Base-by-base conservation (phyloP, 495 filamentous ascomycete species). In the Hypomontagnella monticulosa region DNA sequence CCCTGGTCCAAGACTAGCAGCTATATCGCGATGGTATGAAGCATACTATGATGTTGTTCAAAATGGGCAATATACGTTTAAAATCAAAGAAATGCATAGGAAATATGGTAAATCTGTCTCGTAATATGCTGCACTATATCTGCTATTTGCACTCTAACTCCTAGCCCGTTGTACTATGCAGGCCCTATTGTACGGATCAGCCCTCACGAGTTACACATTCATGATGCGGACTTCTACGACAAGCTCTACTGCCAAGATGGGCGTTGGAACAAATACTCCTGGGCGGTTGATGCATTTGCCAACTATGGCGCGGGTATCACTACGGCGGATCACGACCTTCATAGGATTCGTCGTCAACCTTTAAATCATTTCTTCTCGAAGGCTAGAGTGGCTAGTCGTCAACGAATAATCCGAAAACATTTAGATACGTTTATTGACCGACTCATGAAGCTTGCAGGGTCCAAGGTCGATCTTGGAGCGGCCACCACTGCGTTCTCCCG, bases 181-280 rank as follows among this genome's bases (percentile, higher is more conserved):
- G 71, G 74, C 20, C 71, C 73, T 9, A 74, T 77, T 10, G 61
- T 77, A 38, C 69, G 73, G 27, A 77, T 74, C 50, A 71, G 65
- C 43, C 75, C 75, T 1, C 30, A 71, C 43, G 73, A 77, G 48
- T 58, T 77, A 9, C 73, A 75, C 37, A 54, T 77, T 9, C 61
- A 57, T 41, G 75, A 75, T 36, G 43, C 73, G 11, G 38, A 56
- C 15, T 75, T 70, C 53, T 73, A 63, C 49, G 66, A 74, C 38
- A 66, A 51, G 27, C 55, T 77, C 10, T 75, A 75, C 54, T 61
- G 72, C 47, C 49, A 66, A 18, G 72, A 74, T 10, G 67, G 70
- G n/a, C 59, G 58, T 0, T 72, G 73, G 65, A 33, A 73, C 51
- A 76, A 74, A 48, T 71, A 74, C 46, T 55, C 32, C 11, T 76